These are phyloP conservation scores for Apiospora rasikravindrae DNA, from an alignment of 2,329 filamentous ascomycete genomes.

Conservation along the genomic window DNA sequence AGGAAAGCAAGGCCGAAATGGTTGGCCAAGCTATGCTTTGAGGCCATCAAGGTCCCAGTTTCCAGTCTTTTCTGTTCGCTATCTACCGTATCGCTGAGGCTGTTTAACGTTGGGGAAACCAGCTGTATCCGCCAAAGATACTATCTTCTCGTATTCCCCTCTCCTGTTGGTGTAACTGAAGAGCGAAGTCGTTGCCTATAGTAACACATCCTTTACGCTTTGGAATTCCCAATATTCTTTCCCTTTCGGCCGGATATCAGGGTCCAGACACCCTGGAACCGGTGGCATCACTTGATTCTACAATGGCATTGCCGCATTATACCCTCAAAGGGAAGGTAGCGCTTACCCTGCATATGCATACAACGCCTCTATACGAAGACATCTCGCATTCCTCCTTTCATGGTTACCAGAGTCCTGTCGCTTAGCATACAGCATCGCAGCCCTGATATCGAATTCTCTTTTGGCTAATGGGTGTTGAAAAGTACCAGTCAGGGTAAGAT, in stretches of 20 bases:
- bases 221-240: neutral
- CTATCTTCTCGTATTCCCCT: neutral
- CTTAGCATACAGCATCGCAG: neutral
- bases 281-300: neutral
- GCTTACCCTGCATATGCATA: neutral
- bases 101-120: neutral
- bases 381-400: neutral
- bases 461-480: neutral
- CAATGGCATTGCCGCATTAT: neutral
- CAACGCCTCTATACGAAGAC: constrained; percentile 7
- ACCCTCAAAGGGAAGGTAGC: constrained; percentile 9
- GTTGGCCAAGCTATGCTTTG: neutral
- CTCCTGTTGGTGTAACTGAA: neutral
- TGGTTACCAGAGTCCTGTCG: neutral
- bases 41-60: neutral
- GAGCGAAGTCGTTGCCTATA: neutral
- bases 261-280: neutral
- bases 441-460: neutral
- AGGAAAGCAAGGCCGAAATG: neutral
- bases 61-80: neutral
- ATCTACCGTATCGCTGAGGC: neutral
- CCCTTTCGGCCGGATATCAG: neutral
- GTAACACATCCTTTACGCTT: neutral
- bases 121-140: neutral
- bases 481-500: neutral